phyloP scores from a whole-genome alignment of 805 yeast genomes.

The Ogataea paraovalis region DNA sequence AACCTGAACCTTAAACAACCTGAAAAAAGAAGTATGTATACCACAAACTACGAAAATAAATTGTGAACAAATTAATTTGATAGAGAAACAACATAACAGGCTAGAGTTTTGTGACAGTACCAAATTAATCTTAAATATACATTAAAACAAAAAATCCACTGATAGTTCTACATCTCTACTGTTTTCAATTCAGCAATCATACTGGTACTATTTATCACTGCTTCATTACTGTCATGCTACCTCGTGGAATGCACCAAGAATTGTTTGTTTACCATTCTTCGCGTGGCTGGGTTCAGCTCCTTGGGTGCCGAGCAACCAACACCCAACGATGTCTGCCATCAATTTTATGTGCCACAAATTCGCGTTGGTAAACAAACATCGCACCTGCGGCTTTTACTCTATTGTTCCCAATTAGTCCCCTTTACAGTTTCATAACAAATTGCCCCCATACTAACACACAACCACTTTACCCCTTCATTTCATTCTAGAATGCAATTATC shows the following conservation, averaged over 20 bases:
- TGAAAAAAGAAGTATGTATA: too few relatives aligned
- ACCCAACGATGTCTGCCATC: not conserved
- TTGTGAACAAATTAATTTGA: too few relatives aligned
- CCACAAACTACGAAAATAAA: too few relatives aligned
- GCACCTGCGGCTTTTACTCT: not conserved
- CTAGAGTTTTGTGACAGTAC: too few relatives aligned
- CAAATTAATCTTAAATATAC: too few relatives aligned
- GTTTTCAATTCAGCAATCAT: too few relatives aligned
- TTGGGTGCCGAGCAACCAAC: not conserved
- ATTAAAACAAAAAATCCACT: too few relatives aligned
- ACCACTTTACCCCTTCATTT: not conserved
- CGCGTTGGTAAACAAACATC: not conserved
- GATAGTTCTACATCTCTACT: too few relatives aligned
- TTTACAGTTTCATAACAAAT: not conserved
- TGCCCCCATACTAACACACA: not conserved
- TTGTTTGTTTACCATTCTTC: not conserved
- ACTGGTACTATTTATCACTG: too few relatives aligned
- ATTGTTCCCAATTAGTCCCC: not conserved
- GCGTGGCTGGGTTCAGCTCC: constrained; percentile 2
- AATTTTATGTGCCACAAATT: not conserved
- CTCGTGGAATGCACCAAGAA: not conserved
- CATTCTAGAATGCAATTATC: constrained; percentile 22
- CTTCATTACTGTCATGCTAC: not conserved
- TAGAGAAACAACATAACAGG: too few relatives aligned
- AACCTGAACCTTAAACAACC: not conserved